A percentile compares a stretch with the other conserved stretches of the same genome.
Evolutionary conservation across 176 grass and related monocot genomes (phyloP).

Genomic region (Guadua angustifolia): DNA sequence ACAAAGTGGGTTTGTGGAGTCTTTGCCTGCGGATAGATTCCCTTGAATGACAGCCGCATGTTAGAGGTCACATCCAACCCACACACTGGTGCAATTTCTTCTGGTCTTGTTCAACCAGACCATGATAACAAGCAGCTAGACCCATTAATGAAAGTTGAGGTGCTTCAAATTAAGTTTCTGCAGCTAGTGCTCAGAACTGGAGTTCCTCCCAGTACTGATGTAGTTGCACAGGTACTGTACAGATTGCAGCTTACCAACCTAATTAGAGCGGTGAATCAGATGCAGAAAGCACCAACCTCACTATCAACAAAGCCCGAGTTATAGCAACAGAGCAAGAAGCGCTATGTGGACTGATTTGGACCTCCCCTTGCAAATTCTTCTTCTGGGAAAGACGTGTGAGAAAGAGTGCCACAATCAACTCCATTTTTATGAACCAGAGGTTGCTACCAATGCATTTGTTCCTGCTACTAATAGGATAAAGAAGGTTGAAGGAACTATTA

Average conservation of each 20-base stretch:
- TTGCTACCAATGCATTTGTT: constrained; percentile 49
- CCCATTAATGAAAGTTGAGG: constrained; percentile 64
- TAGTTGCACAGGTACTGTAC: constrained; percentile 78
- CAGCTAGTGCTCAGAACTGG: constrained; percentile 59
- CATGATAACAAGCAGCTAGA: constrained; percentile 36
- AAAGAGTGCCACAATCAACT: constrained; percentile 79
- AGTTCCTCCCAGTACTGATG: constrained; percentile 52
- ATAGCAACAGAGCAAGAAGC: constrained; percentile 65
- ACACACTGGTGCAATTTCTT: constrained; percentile 36
- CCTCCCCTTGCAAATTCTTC: constrained; percentile 67
- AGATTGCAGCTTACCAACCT: constrained; percentile 74
- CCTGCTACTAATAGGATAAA: constrained; percentile 66
- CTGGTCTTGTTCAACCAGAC: constrained; percentile 39
- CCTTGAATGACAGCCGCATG: constrained; percentile 3
- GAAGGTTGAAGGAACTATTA: constrained; percentile 64
- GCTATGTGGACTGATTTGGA: constrained; percentile 48
- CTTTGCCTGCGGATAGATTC: constrained; percentile 33
- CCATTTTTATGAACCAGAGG: constrained; percentile 63
- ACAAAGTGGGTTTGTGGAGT: constrained; percentile 31
- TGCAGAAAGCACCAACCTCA: constrained; percentile 56
- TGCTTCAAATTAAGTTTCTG: constrained; percentile 78
- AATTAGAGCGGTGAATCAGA: constrained; percentile 73
- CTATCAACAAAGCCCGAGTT: constrained; percentile 61
- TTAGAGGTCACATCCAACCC: constrained; percentile 40
- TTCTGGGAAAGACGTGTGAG: constrained; percentile 75